phyloP scores from a whole-genome alignment of 805 yeast species.

The Pichia exigua region DNA sequence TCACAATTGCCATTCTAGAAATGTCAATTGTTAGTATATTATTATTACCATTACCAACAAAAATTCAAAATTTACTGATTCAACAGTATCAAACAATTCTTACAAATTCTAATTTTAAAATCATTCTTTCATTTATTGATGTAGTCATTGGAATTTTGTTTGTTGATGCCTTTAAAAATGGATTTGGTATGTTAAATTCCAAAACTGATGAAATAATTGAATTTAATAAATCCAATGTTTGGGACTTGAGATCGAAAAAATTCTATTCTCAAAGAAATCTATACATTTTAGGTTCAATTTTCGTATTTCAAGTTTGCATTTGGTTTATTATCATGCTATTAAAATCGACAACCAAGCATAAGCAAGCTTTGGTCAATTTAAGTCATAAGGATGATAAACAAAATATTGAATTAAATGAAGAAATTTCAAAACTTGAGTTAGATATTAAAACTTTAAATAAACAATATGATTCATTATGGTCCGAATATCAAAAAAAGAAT shows the following conservation, averaged over 20 bases:
- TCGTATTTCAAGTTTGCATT: constrained; percentile 39
- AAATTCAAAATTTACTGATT: constrained; percentile 33
- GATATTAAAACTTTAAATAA: constrained; percentile 31
- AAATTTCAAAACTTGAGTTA: constrained; percentile 13
- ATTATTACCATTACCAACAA: constrained; percentile 43
- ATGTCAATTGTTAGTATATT: constrained; percentile 36
- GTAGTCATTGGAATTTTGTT: constrained; percentile 33
- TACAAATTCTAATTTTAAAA: constrained; percentile 31
- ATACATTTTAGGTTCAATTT: constrained; percentile 47
- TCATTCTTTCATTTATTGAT: constrained; percentile 35
- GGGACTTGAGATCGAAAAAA: constrained; percentile 36
- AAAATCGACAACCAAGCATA: constrained; percentile 35
- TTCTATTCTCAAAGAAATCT: constrained; percentile 52
- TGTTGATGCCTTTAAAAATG: constrained; percentile 33
- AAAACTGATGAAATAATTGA: constrained; percentile 9
- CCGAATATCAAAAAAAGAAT: constrained; percentile 32
- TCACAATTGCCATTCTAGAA: constrained; percentile 37
- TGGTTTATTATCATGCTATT: constrained; percentile 37
- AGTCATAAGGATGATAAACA: constrained; percentile 10
- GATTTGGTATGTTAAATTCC: constrained; percentile 15
- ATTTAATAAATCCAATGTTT: constrained; percentile 16
- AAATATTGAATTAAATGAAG: constrained; percentile 14
- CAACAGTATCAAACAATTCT: constrained; percentile 25
- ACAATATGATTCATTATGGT: constrained; percentile 36
- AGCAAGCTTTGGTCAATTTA: constrained; percentile 18